Evolutionary conservation across 257 asterid species (phyloP).

Genomic region (Oldenlandia corymbosa): DNA sequence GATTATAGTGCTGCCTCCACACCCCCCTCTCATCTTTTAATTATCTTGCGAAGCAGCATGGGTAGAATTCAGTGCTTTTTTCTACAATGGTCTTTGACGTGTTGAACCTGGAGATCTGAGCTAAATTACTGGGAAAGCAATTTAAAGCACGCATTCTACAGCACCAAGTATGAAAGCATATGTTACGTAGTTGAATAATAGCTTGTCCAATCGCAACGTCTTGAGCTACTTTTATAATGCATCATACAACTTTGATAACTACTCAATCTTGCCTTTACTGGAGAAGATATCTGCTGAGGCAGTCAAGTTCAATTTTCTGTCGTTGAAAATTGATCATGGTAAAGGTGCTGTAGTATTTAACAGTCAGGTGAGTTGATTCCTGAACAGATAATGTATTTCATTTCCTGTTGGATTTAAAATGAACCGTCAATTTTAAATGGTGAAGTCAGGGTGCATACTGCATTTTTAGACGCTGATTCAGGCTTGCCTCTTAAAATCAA

Average conservation of each 20-base stretch:
- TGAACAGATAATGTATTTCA: background rate
- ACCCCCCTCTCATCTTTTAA: background rate
- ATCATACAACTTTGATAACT: too few relatives aligned
- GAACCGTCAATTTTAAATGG: background rate
- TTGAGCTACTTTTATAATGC: background rate
- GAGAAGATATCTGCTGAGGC: conserved; percentile 88
- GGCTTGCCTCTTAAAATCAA: background rate
- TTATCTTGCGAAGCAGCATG: too few relatives aligned
- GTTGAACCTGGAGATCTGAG: background rate
- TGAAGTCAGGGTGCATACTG: background rate
- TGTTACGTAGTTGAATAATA: background rate
- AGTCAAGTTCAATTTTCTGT: conserved; percentile 54
- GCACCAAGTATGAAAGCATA: background rate
- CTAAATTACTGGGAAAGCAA: background rate
- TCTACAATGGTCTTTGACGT: background rate
- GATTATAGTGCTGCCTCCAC: background rate
- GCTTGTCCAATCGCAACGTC: background rate
- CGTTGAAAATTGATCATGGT: conserved; percentile 71
- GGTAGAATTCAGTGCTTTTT: background rate
- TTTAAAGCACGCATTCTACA: background rate
- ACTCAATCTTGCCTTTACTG: too few relatives aligned
- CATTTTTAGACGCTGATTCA: background rate
- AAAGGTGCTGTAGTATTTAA: conserved; percentile 74
- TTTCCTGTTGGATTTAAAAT: background rate
- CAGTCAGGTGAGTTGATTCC: conserved; percentile 45